Evolutionary conservation across 2,329 filamentous ascomycete species (phyloP), one percentile per base, ranked within the genome.

Genomic region (Aureobasidium sp.): DNA sequence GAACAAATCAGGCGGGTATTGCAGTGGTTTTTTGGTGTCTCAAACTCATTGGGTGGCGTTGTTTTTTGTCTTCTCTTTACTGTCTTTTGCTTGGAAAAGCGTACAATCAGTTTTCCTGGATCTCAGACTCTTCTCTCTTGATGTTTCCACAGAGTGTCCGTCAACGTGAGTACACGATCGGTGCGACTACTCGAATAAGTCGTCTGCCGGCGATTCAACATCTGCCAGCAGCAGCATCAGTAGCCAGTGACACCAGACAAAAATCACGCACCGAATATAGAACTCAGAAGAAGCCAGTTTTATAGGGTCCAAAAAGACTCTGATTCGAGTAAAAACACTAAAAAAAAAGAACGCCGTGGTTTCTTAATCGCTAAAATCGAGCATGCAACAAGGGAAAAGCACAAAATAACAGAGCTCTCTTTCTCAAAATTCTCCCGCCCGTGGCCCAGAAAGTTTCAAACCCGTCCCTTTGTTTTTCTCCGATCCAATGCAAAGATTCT

Each of bases 341-440:
- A 46, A 39, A 24, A 27, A 32, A 46, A 47, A 15, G 34, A 59
- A 59, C 55, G 55, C 55, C 55, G n/a, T 46, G 37, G 41, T 59
- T 56, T 56, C 36, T 59, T 59, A 37, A 32, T 59, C 55, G 55
- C 55, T 59, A 59, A 59, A 57, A 59, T 59, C 55, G 55, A 57
- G 53, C 55, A 59, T 59, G 55, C 55, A 59, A 56, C 10, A 56
- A 7, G 27, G 13, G 29, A 1, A 27, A 44, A 56, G 39, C 32
- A 57, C 27, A 50, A 34, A 34, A 50, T 17, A 34, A 43, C 10
- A 32, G 26, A 39, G n/a, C 15, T 32, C 52, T 44, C 27, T 34
- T 44, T 4, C 26, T 46, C 7, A 17, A 59, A 20, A 20, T 20
- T 27, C 43, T 39, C 29, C 27, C 26, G n/a, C 17, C 26, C 37